Evolutionary conservation across 805 yeast species (phyloP).

Genomic region (Pachysolen tannophilus): DNA sequence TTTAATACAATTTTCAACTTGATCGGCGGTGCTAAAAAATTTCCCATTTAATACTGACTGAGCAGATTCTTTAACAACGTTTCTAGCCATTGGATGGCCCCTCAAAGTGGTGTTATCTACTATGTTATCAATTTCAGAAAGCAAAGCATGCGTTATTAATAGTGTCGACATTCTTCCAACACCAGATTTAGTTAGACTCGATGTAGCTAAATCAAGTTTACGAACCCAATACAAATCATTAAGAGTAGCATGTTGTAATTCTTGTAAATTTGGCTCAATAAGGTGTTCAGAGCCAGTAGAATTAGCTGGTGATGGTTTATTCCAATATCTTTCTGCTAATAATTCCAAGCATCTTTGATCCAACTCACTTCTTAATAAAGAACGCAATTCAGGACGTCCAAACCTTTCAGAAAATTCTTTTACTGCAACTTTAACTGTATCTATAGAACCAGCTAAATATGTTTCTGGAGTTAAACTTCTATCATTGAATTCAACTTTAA

Average conservation of each 20-base stretch:
- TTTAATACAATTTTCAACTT: conserved; percentile 95
- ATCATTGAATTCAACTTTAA: conserved; percentile 95
- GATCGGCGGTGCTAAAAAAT: conserved; percentile 91
- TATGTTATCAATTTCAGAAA: conserved; percentile 69
- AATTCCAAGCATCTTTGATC: conserved; percentile 87
- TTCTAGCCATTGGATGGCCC: conserved; percentile 80
- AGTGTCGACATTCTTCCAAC: conserved; percentile 86
- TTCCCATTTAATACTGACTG: conserved; percentile 67
- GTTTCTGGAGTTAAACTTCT: conserved; percentile 90
- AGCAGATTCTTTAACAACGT: conserved; percentile 81
- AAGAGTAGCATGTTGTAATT: conserved; percentile 45
- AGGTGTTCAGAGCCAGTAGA: conserved; percentile 17
- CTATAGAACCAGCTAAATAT: conserved; percentile 87
- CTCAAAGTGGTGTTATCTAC: conserved; percentile 68
- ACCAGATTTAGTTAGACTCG: conserved; percentile 84
- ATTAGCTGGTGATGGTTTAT: conserved; percentile 52
- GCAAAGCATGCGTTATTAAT: conserved; percentile 70
- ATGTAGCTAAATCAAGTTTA: conserved; percentile 76
- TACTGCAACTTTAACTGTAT: conserved; percentile 73
- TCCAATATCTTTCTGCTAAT: conserved; percentile 91
- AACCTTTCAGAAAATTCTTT: conserved; percentile 81
- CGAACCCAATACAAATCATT: conserved; percentile 84
- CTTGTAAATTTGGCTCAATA: conserved; percentile 46
- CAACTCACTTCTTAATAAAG: conserved; percentile 70
- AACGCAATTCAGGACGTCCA: conserved; percentile 74